phyloP scores from a whole-genome alignment of 2,329 filamentous ascomycete genomes.

The Xylariaceae sp. region DNA sequence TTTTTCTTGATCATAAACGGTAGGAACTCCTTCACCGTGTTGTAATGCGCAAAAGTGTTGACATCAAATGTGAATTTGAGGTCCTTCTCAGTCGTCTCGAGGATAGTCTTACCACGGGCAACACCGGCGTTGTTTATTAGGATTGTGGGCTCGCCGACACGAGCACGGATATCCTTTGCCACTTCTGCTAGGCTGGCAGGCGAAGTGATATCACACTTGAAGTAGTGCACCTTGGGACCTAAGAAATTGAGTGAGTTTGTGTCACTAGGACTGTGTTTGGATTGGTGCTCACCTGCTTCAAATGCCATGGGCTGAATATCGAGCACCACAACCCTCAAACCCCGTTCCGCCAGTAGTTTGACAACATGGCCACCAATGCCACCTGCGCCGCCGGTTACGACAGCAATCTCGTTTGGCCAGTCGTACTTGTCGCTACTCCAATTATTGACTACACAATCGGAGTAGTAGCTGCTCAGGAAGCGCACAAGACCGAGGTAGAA shows the following conservation, averaged over 20 bases:
- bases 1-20: slow-evolving; percentile 56
- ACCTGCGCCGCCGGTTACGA: slow-evolving; percentile 76
- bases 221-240: slow-evolving; percentile 67
- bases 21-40: slow-evolving; percentile 56
- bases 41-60: slow-evolving; percentile 57
- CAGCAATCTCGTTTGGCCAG: slow-evolving; percentile 72
- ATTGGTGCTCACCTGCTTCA: slow-evolving; percentile 32
- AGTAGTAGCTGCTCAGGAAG: slow-evolving; percentile 57
- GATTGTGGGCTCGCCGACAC: slow-evolving; percentile 45
- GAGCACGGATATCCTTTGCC: slow-evolving; percentile 49
- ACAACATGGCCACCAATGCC: slow-evolving; percentile 75
- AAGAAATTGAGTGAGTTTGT: slow-evolving; percentile 35
- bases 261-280: not conserved
- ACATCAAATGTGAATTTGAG: slow-evolving; percentile 57
- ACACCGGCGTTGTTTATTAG: slow-evolving; percentile 50
- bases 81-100: slow-evolving; percentile 50
- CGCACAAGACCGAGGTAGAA: slow-evolving; percentile 58
- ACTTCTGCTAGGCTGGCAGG: slow-evolving; percentile 52
- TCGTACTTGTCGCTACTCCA: slow-evolving; percentile 62
- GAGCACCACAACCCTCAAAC: slow-evolving; percentile 72
- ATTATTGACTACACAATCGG: slow-evolving; percentile 55
- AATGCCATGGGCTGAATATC: slow-evolving; percentile 63
- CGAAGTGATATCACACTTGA: slow-evolving; percentile 72
- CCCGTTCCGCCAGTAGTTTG: slow-evolving; percentile 65
- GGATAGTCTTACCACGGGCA: slow-evolving; percentile 51